phyloP scores from a whole-genome alignment of 176 grass and related monocot species.

The Carex littledalei region DNA sequence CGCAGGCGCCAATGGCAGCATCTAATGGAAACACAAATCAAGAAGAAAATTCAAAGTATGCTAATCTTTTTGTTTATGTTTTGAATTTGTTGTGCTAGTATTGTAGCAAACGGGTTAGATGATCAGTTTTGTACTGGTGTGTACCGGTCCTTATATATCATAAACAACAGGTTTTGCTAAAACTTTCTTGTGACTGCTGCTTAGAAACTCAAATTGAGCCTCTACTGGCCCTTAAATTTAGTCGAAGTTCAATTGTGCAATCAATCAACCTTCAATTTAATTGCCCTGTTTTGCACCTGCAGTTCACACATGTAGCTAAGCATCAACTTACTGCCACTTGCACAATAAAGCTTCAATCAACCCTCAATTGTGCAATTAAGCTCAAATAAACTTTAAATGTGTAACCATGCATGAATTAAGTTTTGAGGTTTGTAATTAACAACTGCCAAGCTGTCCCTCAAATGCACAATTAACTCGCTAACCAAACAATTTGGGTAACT shows the following conservation, averaged over 20 bases:
- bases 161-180: background rate
- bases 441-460: background rate
- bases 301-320: background rate
- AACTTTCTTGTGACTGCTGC: background rate
- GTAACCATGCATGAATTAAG: background rate
- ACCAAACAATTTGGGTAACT: background rate
- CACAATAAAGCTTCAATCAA: background rate
- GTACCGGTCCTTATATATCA: background rate
- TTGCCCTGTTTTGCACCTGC: background rate
- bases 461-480: background rate
- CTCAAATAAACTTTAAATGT: background rate
- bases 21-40: conserved; percentile 51
- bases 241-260: background rate
- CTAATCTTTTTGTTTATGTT: background rate
- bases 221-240: background rate
- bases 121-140: conserved; percentile 7
- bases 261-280: background rate
- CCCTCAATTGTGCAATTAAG: background rate
- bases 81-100: background rate
- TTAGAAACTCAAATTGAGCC: background rate
- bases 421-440: background rate
- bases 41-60: conserved; percentile 96
- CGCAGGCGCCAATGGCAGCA: conserved; percentile 32
- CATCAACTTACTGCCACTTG: background rate
- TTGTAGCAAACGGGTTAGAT: background rate